A percentile compares a stretch with the other conserved stretches of the same genome.
phyloP scores from a whole-genome alignment of 2,329 filamentous ascomycete genomes.

The Cadophora luteo-olivacea region DNA sequence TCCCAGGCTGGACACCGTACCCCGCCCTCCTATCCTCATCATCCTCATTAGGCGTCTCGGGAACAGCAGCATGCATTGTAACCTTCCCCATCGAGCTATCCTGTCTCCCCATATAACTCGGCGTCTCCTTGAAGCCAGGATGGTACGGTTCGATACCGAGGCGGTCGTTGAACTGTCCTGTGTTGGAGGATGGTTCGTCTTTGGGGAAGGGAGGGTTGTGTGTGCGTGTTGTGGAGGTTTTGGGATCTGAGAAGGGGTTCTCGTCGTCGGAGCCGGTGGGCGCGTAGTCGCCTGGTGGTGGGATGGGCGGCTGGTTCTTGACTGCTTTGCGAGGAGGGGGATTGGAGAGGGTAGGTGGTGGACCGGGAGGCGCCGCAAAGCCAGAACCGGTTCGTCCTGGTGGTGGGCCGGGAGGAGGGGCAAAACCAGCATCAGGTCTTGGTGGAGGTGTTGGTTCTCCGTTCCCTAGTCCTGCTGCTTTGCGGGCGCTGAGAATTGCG shows the following conservation, averaged over 20 bases:
- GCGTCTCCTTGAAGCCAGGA: slow-evolving; percentile 42
- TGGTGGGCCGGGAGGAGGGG: slow-evolving; percentile 33
- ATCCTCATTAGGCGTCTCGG: slow-evolving; percentile 30
- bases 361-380: slow-evolving; percentile 26
- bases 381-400: slow-evolving; percentile 30
- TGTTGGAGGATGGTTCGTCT: slow-evolving; percentile 33
- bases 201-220: slow-evolving; percentile 37
- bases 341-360: slow-evolving; percentile 26
- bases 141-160: slow-evolving; percentile 45
- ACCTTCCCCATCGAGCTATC: slow-evolving; percentile 35
- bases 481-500: slow-evolving; percentile 70
- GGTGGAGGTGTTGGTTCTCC: slow-evolving; percentile 35
- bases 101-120: slow-evolving; percentile 40
- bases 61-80: slow-evolving; percentile 41
- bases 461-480: slow-evolving; percentile 54
- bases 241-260: slow-evolving; percentile 43
- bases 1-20: slow-evolving; percentile 28
- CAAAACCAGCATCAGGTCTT: slow-evolving; percentile 33
- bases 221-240: slow-evolving; percentile 18
- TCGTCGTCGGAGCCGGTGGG: slow-evolving; percentile 38
- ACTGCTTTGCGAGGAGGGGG: slow-evolving; percentile 26
- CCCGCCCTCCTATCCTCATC: slow-evolving; percentile 19
- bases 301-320: slow-evolving; percentile 33
- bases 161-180: slow-evolving; percentile 41
- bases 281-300: slow-evolving; percentile 40